A percentile compares a stretch with the other conserved stretches of the same genome.
Conservation (phyloP, 345 rosid species). For the Nephelium lappaceum region DNA sequence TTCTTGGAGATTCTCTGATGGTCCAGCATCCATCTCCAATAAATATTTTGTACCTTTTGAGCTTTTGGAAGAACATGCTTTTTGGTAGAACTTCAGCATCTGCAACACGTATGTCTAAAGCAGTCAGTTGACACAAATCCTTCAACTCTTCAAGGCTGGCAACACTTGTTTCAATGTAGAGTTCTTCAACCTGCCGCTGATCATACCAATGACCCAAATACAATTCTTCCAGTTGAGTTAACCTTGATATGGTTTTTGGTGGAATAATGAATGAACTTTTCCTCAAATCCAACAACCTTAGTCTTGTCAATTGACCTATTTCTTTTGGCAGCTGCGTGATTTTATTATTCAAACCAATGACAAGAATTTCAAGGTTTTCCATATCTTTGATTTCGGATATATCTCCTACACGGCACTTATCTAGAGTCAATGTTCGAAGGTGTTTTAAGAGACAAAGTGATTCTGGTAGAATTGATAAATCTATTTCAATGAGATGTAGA, state of each 20-base stretch:
- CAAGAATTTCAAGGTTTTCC: conserved; percentile 21
- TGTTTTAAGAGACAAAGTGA: conserved; percentile 6
- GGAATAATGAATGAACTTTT: conserved; percentile 16
- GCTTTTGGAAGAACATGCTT: too few relatives aligned
- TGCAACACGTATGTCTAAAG: too few relatives aligned
- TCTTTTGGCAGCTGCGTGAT: conserved; percentile 16
- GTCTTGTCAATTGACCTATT: conserved; percentile 7
- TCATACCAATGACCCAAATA: conserved; percentile 14
- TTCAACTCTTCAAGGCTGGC: too few relatives aligned
- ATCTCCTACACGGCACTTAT: background rate
- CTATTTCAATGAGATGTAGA: background rate
- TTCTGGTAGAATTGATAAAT: background rate
- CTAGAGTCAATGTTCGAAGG: conserved; percentile 25
- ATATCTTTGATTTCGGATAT: conserved; percentile 8
- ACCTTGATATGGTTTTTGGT: background rate
- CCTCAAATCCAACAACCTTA: conserved; percentile 23
- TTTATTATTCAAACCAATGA: background rate
- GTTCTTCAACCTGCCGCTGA: too few relatives aligned
- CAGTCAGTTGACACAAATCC: too few relatives aligned
- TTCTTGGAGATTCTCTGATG: too few relatives aligned
- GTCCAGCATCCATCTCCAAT: too few relatives aligned
- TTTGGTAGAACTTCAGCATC: too few relatives aligned
- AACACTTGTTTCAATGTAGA: background rate
- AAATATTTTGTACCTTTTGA: too few relatives aligned
- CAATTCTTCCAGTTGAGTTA: conserved; percentile 32